Base-by-base conservation (phyloP, 768 basidiomycete genomes). In the Mycena haematopus region DNA sequence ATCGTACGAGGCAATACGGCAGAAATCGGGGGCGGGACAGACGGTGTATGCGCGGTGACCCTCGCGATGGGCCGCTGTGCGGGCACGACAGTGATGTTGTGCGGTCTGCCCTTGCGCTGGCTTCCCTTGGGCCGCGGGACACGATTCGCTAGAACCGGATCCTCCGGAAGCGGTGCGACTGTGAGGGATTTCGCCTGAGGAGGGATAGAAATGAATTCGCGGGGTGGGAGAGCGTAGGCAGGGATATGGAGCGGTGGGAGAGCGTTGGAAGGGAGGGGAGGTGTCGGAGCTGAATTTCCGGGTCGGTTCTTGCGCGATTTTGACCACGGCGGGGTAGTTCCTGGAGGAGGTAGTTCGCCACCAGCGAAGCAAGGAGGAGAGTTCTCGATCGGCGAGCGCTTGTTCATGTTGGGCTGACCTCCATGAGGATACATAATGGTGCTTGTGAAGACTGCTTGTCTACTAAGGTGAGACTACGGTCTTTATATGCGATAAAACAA, bases 201-300 rank as follows among this genome's bases (percentile, higher is more conserved):
- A 8, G 55, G 55, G 9, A 62, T 42, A 33, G 61, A 62, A 2
- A 62, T 62, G 49, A 35, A 31, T 17, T 61, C 53, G 33, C 2
- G 36, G n/a, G 38, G 36, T 10, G 31, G 50, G 50, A 33, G 50
- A 0, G 31, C 50, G 50, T 35, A 33, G 9, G 29, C 33, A 14
- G 49, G 25, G 27, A 27, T 4, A 31, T 9, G 29, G 29, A 1
- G 21, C 31, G 36, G 52, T 19, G 49, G 49, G 49, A 50, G 27
- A 10, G 29, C 49, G 29, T 50, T 17, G 17, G 27, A 50, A 6
- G 50, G 27, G 19, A 31, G 31, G 15, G 50, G 50, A 13, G 36
- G 36, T 36, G 38, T 27, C 21, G 59, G 59, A 6, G 52, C 29
- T n/a, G 45, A 25, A 9, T 47, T 8, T 22, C 17, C 24, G 4